Base-by-base conservation (phyloP, 2,329 filamentous ascomycete species). In the Trichoderma aggressivum region DNA sequence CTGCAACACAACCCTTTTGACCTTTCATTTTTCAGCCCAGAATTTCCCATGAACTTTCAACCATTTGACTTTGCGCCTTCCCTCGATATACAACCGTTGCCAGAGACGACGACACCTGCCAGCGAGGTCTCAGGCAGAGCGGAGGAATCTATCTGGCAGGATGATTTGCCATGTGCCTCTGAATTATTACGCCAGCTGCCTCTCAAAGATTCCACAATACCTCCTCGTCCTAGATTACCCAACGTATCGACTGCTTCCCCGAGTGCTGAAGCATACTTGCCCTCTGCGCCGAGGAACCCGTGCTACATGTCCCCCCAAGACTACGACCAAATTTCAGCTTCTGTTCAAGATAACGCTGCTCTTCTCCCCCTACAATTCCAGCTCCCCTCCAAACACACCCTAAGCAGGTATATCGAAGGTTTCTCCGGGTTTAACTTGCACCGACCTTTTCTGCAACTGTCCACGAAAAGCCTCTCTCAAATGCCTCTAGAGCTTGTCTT, bases 81-180 rank as follows among this genome's bases (percentile, higher is more conserved):
- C 4, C n/a, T 56, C 10, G 28, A 36, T 47, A 24, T 60, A 26
- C 36, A 55, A 7, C 28, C 55, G 2, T 30, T 67, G 11, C n/a
- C 39, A 6, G 36, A 60, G 36, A 50, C 55, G 7, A 18, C 65
- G 5, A 60, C 65, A 12, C 36, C 55, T 8, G 56, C 47, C 7
- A 60, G 36, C n/a, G 55, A 68, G 0, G 28, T 30, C 4, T 59
- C 65, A 16, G 59, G 7, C 26, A 34, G 65, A 34, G 43, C 65
- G 10, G 65, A 68, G 26, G 55, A 68, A 47, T 68, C 36, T 12
- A 68, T 68, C n/a, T 68, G 65, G 65, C 55, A 68, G 12, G 55
- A 68, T 26, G 65, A 68, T 34, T 60, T 68, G 36, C 65, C 65
- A 26, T 68, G 65, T 14, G 65, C 65, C 39, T 68, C 65, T 50